Evolutionary conservation across 371 early-diverging fungal genomes (phyloP), one percentile per base, ranked within the genome.

Genomic region (Mucor lusitanicus): DNA sequence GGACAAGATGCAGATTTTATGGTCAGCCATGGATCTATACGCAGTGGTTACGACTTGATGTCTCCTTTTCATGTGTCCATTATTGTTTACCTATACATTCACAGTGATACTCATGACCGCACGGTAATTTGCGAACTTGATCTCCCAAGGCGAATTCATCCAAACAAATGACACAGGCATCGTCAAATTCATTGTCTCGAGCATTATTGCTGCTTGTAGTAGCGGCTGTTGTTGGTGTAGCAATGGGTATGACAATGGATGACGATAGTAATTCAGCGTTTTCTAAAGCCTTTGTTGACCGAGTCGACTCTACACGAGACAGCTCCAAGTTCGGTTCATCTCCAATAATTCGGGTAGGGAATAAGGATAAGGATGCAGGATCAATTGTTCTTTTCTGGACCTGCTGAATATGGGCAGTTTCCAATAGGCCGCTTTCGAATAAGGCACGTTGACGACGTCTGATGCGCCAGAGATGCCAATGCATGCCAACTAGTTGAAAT

Each of bases 91-190:
- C 94, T 59, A 95, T 87, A 76, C 97, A 96, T 53, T 89, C 90
- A 23, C 84, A 78, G 65, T 95, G 96, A 72, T 90, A 96, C 63
- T 85, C 86, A 74, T 96, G 96, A 3, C 78, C 77, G 71, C 96
- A 96, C 2, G 87, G 85, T 13, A 96, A 78, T 25, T 80, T 65
- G 3, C 94, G 78, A 46, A 95, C 69, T 27, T 70, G 63, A 27
- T 92, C 92, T 17, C 87, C 88, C 4, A 67, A 44, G 7, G 75
- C 80, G 75, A 90, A 94, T 12, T 88, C 91, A 67, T 89, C 88
- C 44, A 95, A 74, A 69, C 97, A 96, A 59, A 96, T 91, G 23
- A 90, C 89, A 73, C 96, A 96, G 2, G 80, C 64, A 35, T 63
- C 65, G 8, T 67, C 67, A 19, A 58, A 35, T 25, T 67, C 62